Conservation (phyloP, 768 basidiomycete species). For the Coprinopsis marcescibilis region DNA sequence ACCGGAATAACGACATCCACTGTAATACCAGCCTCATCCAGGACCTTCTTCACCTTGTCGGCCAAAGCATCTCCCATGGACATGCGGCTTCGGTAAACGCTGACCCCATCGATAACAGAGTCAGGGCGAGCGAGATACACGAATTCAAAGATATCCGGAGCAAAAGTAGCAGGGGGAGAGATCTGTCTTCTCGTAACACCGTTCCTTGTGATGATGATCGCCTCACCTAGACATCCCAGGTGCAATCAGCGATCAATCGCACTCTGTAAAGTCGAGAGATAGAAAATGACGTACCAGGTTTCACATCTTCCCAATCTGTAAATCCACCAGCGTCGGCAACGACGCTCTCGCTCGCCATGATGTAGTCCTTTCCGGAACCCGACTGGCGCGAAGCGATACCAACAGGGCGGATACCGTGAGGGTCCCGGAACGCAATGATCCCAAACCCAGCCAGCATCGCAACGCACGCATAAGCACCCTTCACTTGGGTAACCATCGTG, state of each 20-base stretch:
- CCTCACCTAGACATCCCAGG: conserved; percentile 92
- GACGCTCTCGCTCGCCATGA: conserved; percentile 93
- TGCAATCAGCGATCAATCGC: neutral
- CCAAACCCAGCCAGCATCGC: conserved; percentile 99
- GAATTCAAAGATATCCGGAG: conserved; percentile 98
- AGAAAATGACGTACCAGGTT: conserved; percentile 56
- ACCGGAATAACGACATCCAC: conserved; percentile 98
- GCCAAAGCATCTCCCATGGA: conserved; percentile 98
- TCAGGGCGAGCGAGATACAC: conserved; percentile 99
- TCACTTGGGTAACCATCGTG: conserved; percentile 81
- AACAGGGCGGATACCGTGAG: conserved; percentile 92
- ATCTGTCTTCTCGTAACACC: conserved; percentile 73
- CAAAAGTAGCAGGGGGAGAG: conserved; percentile 64
- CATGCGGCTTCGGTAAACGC: conserved; percentile 97
- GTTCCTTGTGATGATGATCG: conserved; percentile 87
- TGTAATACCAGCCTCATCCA: conserved; percentile 58
- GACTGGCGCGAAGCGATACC: conserved; percentile 73
- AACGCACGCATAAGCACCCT: conserved; percentile 93
- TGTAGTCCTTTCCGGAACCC: conserved; percentile 60
- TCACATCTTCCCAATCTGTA: conserved; percentile 88
- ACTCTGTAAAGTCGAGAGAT: neutral
- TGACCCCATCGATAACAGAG: conserved; percentile 94
- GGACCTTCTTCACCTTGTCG: conserved; percentile 72
- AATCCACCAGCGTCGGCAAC: conserved; percentile 94
- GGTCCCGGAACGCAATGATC: conserved; percentile 96